phyloP scores from a whole-genome alignment of 768 basidiomycete genomes.

The Tricholoma saponaceum region DNA sequence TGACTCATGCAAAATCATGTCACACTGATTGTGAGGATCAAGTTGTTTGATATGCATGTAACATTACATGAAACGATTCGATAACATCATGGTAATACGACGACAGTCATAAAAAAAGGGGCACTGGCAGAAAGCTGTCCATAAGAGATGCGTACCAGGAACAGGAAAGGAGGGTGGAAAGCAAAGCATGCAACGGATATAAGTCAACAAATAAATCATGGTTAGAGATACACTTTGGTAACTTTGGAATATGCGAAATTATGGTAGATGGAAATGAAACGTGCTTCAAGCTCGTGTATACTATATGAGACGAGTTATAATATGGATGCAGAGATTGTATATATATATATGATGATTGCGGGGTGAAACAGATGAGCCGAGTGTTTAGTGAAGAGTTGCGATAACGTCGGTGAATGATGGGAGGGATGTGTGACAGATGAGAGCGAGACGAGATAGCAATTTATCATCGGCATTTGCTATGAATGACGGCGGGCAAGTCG shows the following conservation, averaged over 20 bases:
- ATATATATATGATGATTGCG: background rate
- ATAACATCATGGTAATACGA: background rate
- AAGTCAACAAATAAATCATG: slow-evolving; percentile 27
- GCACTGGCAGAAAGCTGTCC: background rate
- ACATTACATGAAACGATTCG: background rate
- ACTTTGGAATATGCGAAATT: background rate
- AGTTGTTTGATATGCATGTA: background rate
- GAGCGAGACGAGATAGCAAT: background rate
- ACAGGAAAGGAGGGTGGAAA: slow-evolving; percentile 1
- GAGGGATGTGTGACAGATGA: background rate
- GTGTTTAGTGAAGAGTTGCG: background rate
- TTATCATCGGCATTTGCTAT: background rate
- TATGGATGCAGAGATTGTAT: slow-evolving; percentile 2
- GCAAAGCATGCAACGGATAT: slow-evolving; percentile 9
- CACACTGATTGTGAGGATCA: background rate
- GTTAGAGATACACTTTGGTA: slow-evolving; percentile 9
- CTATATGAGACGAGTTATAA: background rate
- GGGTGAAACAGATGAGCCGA: background rate
- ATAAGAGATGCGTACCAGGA: background rate
- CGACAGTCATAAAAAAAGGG: background rate
- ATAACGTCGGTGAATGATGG: background rate
- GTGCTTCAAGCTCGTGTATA: slow-evolving; percentile 3
- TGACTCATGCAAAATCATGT: background rate
- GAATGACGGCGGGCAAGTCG: too few relatives aligned
- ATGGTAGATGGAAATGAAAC: slow-evolving; percentile 2